These are phyloP conservation scores for Stereocaulon alpinum DNA, from an alignment of 495 filamentous ascomycete genomes.

Conservation along the genomic window DNA sequence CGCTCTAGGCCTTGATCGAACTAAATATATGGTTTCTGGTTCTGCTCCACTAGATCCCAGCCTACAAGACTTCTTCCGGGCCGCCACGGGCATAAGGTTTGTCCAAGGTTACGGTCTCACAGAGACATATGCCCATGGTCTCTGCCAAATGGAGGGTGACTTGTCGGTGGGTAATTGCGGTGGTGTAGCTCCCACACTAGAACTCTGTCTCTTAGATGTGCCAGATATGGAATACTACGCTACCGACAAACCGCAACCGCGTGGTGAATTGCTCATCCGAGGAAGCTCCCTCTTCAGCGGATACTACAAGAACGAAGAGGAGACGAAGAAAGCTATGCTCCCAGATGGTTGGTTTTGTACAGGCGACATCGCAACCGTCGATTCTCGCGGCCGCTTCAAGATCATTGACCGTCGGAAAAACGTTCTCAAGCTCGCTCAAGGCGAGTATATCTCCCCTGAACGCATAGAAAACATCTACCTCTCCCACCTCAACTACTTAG, in stretches of 20 bases:
- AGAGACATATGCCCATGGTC: conserved; percentile 76
- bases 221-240: conserved; percentile 92
- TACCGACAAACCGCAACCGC: conserved; percentile 84
- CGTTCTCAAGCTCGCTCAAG: conserved; percentile 92
- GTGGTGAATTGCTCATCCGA: conserved; percentile 81
- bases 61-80: conserved; percentile 80
- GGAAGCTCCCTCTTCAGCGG: conserved; percentile 67
- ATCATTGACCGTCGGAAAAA: conserved; percentile 98
- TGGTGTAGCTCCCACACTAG: conserved; percentile 50
- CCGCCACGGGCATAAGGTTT: conserved; percentile 69
- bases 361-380: conserved; percentile 78
- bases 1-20: conserved; percentile 68
- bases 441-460: conserved; percentile 96
- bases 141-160: conserved; percentile 60
- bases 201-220: conserved; percentile 74
- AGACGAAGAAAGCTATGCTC: conserved; percentile 73
- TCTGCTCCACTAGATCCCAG: conserved; percentile 84
- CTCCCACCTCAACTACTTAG: conserved; percentile 63
- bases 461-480: conserved; percentile 91
- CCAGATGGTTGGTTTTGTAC: conserved; percentile 95
- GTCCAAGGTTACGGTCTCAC: conserved; percentile 90
- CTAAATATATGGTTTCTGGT: conserved; percentile 69
- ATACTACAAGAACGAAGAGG: conserved; percentile 81
- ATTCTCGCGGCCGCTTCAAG: conserved; percentile 74
- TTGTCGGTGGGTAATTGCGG: conserved; percentile 76